Conservation (phyloP, 2,329 filamentous ascomycete genomes). For the Diaporthe sp. region DNA sequence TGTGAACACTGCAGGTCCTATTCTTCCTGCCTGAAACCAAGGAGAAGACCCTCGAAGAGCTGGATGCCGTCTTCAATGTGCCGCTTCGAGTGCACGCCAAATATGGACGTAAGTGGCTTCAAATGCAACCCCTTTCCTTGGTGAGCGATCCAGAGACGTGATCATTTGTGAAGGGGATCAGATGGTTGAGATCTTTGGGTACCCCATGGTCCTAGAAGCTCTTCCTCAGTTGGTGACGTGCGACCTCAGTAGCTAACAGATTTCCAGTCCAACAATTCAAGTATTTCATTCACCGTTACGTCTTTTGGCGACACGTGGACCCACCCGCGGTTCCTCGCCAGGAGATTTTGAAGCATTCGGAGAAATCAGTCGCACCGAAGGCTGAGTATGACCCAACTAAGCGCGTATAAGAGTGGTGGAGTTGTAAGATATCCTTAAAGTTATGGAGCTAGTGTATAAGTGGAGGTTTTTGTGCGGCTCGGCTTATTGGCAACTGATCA, state of each 20-base stretch:
- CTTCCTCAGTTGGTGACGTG: background rate
- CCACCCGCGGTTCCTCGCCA: slow-evolving; percentile 46
- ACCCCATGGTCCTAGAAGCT: background rate
- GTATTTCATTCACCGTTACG: slow-evolving; percentile 50
- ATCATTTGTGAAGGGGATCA: background rate
- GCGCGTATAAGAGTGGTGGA: slow-evolving; percentile 44
- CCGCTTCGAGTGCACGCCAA: slow-evolving; percentile 56
- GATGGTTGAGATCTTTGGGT: background rate
- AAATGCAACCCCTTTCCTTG: background rate
- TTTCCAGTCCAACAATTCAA: slow-evolving; percentile 44
- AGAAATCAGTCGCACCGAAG: slow-evolving; percentile 46
- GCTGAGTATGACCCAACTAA: slow-evolving; percentile 46
- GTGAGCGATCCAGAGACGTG: background rate
- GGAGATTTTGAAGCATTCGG: slow-evolving; percentile 45
- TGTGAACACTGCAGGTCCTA: slow-evolving; percentile 35
- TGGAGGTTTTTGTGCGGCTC: background rate
- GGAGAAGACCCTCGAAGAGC: slow-evolving; percentile 55
- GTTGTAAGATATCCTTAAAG: background rate
- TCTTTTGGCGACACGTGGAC: slow-evolving; percentile 48
- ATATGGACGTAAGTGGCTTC: slow-evolving; percentile 51
- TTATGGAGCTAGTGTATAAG: slow-evolving; percentile 4
- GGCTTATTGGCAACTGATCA: background rate
- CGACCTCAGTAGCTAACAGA: background rate
- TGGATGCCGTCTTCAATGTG: slow-evolving; percentile 53
- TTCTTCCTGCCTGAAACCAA: slow-evolving; percentile 57